Conservation (phyloP, 2,329 filamentous ascomycete species). For the Biscogniauxia marginata region DNA sequence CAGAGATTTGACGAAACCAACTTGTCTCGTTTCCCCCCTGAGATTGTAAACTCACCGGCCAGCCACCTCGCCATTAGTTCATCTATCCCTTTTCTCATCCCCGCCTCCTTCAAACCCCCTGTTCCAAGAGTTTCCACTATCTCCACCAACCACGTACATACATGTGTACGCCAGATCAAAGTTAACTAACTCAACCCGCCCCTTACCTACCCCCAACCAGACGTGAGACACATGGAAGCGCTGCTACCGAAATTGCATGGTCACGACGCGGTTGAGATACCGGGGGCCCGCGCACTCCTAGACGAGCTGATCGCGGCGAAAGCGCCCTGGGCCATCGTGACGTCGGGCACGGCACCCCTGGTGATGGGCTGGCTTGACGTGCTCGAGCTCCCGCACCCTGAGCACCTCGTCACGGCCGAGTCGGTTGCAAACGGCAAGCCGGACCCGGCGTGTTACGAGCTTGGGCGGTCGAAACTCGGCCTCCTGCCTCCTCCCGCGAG, state of each 20-base stretch:
- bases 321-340: constrained; percentile 84
- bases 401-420: constrained; percentile 71
- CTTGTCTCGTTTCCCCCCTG: neutral
- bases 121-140: neutral
- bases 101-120: neutral
- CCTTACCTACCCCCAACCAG: constrained; percentile 46
- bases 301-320: constrained; percentile 59
- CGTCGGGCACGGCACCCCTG: constrained; percentile 67
- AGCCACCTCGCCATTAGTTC: neutral
- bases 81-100: neutral
- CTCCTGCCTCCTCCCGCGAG: constrained; percentile 37
- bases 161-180: constrained; percentile 5
- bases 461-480: constrained; percentile 63
- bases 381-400: constrained; percentile 63
- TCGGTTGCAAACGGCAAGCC: constrained; percentile 75
- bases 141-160: neutral
- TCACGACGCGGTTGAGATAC: constrained; percentile 77
- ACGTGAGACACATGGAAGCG: constrained; percentile 76
- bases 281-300: constrained; percentile 73
- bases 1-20: neutral
- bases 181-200: constrained; percentile 13
- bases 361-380: constrained; percentile 71
- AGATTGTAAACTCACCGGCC: neutral
- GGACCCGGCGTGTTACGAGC: constrained; percentile 69
- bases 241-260: constrained; percentile 75